Conservation (phyloP, 2,329 filamentous ascomycete species). For the Trichoderma harzianum region DNA sequence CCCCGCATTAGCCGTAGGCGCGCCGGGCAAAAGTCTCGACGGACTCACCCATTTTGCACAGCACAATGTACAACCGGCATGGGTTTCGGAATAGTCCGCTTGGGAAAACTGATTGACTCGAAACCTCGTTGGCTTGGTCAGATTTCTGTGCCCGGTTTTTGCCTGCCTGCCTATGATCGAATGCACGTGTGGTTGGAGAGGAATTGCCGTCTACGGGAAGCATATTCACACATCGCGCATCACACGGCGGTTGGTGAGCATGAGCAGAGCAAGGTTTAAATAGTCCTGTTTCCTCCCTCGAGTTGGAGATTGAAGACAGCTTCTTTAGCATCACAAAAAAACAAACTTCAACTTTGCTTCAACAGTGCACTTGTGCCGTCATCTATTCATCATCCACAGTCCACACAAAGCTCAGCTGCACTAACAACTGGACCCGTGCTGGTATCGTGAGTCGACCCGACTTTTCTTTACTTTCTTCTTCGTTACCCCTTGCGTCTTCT, state of each 20-base stretch:
- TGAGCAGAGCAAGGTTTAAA: neutral
- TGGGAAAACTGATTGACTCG: neutral
- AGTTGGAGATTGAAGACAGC: neutral
- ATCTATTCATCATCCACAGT: slow-evolving; percentile 11
- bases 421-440: neutral
- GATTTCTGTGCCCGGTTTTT: slow-evolving; percentile 3
- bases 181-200: slow-evolving; percentile 2
- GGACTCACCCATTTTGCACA: neutral
- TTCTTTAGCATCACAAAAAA: neutral
- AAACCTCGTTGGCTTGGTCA: neutral
- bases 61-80: neutral
- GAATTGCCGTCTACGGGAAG: neutral
- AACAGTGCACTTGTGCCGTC: slow-evolving; percentile 5
- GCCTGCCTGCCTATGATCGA: slow-evolving; percentile 4
- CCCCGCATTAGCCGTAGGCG: slow-evolving; percentile 14
- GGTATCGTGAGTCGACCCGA: neutral
- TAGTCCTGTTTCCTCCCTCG: neutral
- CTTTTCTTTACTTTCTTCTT: neutral
- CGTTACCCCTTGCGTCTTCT: neutral
- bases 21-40: neutral
- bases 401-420: neutral
- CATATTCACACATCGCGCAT: neutral
- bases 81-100: slow-evolving; percentile 15
- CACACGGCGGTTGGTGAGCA: neutral
- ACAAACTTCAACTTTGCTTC: neutral